Conservation (phyloP, 495 filamentous ascomycete species). For the Polyplosphaeria fusca region DNA sequence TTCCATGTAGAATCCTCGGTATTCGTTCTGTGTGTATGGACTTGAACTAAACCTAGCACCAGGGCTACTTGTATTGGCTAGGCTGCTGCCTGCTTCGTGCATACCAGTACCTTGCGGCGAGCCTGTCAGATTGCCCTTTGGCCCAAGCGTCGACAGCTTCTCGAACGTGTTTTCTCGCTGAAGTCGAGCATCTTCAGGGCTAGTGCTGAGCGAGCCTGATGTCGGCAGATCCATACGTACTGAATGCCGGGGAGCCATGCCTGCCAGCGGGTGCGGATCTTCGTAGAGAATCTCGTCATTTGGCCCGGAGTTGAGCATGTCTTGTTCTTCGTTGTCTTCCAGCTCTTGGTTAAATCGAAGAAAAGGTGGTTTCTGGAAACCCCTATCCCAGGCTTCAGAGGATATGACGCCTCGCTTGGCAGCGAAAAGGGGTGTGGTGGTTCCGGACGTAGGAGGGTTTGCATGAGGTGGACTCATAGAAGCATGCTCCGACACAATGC, state of each 20-base stretch:
- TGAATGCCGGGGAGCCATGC: background rate
- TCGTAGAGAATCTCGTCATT: constrained; percentile 33
- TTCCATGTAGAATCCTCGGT: constrained; percentile 1
- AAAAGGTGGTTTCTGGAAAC: background rate
- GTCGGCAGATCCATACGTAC: constrained; percentile 24
- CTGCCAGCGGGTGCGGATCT: background rate
- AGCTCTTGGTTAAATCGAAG: constrained; percentile 4
- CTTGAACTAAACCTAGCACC: constrained; percentile 22
- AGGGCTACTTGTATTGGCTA: constrained; percentile 40
- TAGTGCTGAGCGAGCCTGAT: background rate
- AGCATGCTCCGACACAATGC: background rate
- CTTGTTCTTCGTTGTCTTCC: constrained; percentile 20
- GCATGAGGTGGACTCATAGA: background rate
- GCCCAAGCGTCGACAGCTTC: constrained; percentile 34
- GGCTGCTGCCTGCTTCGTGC: constrained; percentile 41
- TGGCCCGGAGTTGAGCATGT: constrained; percentile 29
- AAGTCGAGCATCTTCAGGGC: background rate
- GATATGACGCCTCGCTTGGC: background rate
- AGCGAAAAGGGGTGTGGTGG: background rate
- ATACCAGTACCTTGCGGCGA: constrained; percentile 38
- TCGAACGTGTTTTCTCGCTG: constrained; percentile 36
- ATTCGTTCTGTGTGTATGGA: background rate
- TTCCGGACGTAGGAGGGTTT: constrained; percentile 4
- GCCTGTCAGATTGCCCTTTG: constrained; percentile 39
- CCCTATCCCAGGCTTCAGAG: background rate